Evolutionary conservation across 2,329 filamentous ascomycete genomes (phyloP).

Genomic region (Colletotrichum navitas): DNA sequence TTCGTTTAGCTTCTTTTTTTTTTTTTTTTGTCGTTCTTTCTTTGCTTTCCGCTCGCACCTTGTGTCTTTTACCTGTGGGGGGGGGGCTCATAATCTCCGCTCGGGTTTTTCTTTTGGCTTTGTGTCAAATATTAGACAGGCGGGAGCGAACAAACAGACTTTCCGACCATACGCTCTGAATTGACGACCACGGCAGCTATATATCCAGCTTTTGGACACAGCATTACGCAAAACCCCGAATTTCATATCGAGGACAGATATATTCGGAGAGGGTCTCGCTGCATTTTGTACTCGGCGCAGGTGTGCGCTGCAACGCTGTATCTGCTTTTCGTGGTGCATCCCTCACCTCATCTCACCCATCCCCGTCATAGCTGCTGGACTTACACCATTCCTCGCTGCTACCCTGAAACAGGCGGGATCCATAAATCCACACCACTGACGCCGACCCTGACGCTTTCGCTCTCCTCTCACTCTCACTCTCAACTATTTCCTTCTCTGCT

Average conservation of each 20-base stretch:
- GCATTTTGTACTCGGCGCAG: not conserved
- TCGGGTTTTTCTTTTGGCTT: not conserved
- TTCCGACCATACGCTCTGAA: not conserved
- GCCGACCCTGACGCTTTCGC: not conserved
- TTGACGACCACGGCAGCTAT: not conserved
- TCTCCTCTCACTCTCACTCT: not conserved
- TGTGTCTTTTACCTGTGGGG: not conserved
- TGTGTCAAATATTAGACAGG: slow-evolving; percentile 3
- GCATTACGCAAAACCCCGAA: not conserved
- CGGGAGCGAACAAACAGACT: slow-evolving; percentile 8
- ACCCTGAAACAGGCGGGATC: slow-evolving; percentile 34
- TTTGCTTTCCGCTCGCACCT: not conserved
- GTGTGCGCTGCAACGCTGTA: slow-evolving; percentile 5
- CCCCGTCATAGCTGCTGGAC: slow-evolving; percentile 38
- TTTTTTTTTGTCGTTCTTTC: too few species aligned
- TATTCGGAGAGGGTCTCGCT: not conserved
- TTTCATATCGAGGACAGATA: not conserved
- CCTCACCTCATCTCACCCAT: slow-evolving; percentile 9
- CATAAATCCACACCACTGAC: slow-evolving; percentile 23
- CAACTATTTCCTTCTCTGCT: too few species aligned
- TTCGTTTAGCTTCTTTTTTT: too few species aligned
- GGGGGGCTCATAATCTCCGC: not conserved
- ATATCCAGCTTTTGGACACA: not conserved
- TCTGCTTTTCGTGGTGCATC: slow-evolving; percentile 30
- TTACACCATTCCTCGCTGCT: slow-evolving; percentile 25